Percentiles rank a stretch among this genome's conserved stretches.
Evolutionary conservation across 371 early-diverging fungal species (phyloP).

Genomic region (Actinomortierella wolfii): DNA sequence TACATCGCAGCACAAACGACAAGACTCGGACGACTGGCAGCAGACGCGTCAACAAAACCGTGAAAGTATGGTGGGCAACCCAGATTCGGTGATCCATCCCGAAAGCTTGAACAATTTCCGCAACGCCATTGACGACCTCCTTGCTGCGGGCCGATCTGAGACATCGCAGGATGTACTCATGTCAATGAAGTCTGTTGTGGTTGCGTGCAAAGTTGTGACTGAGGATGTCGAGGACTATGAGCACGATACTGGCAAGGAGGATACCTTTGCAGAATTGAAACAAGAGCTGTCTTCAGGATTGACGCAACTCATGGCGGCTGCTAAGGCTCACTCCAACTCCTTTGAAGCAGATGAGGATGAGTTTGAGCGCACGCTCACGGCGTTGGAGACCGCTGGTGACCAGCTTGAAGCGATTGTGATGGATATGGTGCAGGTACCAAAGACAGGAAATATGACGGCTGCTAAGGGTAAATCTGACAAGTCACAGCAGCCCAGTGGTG

Average conservation of each 20-base stretch:
- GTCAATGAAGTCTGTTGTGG: conserved; percentile 83
- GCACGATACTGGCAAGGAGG: conserved; percentile 45
- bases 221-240: conserved; percentile 78
- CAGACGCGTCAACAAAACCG: conserved; percentile 32
- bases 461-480: background rate
- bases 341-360: conserved; percentile 66
- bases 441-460: conserved; percentile 31
- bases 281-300: conserved; percentile 68
- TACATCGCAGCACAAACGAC: background rate
- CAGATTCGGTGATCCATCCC: conserved; percentile 32
- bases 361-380: conserved; percentile 46
- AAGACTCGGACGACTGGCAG: conserved; percentile 20
- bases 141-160: conserved; percentile 68
- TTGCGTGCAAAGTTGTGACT: conserved; percentile 81
- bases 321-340: conserved; percentile 75
- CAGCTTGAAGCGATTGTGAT: conserved; percentile 78
- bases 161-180: conserved; percentile 74
- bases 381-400: conserved; percentile 78
- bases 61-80: conserved; percentile 24
- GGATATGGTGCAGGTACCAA: conserved; percentile 74
- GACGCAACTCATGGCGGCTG: conserved; percentile 69
- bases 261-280: conserved; percentile 53
- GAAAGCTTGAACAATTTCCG: conserved; percentile 71
- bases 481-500: background rate
- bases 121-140: conserved; percentile 80